Evolutionary conservation across 768 basidiomycete species (phyloP), one percentile per base, ranked within the genome.

Genomic region (Terana coerulea): DNA sequence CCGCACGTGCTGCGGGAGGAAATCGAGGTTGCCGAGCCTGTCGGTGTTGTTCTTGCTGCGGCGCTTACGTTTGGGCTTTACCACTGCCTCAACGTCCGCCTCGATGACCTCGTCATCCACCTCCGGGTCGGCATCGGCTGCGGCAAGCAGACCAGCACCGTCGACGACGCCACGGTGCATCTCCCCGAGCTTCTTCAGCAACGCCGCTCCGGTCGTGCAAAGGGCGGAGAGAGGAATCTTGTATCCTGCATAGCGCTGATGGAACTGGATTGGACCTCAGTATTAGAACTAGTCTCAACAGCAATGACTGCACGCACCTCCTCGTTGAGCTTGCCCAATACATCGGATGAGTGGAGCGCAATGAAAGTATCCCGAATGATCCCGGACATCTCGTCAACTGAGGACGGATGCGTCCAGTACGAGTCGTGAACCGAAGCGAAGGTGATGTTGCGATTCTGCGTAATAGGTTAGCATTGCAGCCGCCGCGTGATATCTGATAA

Each of bases 401-500:
- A 80, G 39, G 72, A 80, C 0, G 97, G 88, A 64, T 99, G 97
- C 3, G 95, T 98, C 97, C 97, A 99, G 70, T 98, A 99, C 0
- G 97, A 98, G 64, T 99, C 97, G 64, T 99, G 97, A 10, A 99
- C 97, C 0, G 93, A 90, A 0, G 95, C 95, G 66, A 98, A 98
- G 0, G 86, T 84, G 58, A 99, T 62, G 31, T 74, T 76, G 61
- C 79, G 80, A 11, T 84, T 79, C 89, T 93, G 60, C 35, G 31
- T 11, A 46, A 5, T 14, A n/a, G 15, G 43, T 45, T n/a, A 52
- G 53, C 22, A 49, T 28, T 46, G 39, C 47, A 59, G 9, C 28
- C 39, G 21, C 28, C 46, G 42, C 29, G 11, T 33, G 44, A 3
- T 11, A 30, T 15, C 7, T 31, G 35, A 22, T 3, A 34, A 69